Base-by-base conservation (phyloP, 805 yeast genomes). In the Blastobotrys peoriensis region DNA sequence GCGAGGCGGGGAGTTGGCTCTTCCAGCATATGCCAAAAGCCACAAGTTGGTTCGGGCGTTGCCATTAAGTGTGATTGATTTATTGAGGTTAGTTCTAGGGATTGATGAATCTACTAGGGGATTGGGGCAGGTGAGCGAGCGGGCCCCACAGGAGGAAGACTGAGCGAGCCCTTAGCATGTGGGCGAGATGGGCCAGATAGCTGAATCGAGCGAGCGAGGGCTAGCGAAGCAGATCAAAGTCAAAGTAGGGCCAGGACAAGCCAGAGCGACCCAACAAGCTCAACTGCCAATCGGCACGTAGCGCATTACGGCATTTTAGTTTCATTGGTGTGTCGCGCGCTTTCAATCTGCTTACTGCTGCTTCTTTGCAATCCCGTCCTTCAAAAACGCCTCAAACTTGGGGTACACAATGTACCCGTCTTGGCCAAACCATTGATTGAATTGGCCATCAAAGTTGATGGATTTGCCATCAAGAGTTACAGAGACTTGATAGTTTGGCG, bases 381-480 rank as follows among this genome's bases (percentile, higher is more conserved):
- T 5, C 18, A 20, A 38, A 38, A 23, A 46, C 9, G 30, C 27
- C 21, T 36, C 25, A 36, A 56, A 55, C 46, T 53, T 51, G 45
- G 38, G 25, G 39, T 40, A 48, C 15, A 51, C 57, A 33, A 56
- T 30, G 37, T 39, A 56, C n/a, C 60, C 60, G 9, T 44, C 45
- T 20, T 30, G 19, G 38, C 48, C 50, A 40, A 56, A 56, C 60
- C 58, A 55, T 16, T 44, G 46, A 38, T 41, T 52, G 47, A 51
- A 55, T 25, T 38, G 33, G 19, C 47, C 51, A 3, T 34, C 28
- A 6, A 25, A 13, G 10, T 25, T 25, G 30, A 25, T 25, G 21
- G 23, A 2, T 13, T 25, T 25, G 30, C 30, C 30, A 8, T 25
- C 10, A 25, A 50, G 39, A 6, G 37, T 38, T 13, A 56, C 46